phyloP scores from a whole-genome alignment of 2,329 filamentous ascomycete genomes.

The Pochonia chlamydosporia region DNA sequence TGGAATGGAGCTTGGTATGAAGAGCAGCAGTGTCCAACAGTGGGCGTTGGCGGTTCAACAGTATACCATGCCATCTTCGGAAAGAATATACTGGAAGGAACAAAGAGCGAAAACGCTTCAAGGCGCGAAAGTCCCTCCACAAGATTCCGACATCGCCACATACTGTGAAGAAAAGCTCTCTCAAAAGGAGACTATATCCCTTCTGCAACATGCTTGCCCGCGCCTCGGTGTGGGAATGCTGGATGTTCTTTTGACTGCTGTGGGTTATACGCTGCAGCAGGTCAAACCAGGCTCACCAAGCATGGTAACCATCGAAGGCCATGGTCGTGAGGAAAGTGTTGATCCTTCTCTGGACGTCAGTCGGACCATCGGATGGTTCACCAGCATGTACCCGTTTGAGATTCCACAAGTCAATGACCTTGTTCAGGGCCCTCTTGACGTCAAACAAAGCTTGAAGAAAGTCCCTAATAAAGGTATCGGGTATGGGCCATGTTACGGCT shows the following conservation, averaged over 20 bases:
- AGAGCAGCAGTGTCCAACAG: slow-evolving; percentile 1
- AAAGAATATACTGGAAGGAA: not conserved
- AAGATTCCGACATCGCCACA: too few species aligned
- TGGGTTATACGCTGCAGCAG: not conserved
- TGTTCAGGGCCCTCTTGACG: not conserved
- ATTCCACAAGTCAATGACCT: not conserved
- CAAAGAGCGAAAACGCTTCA: not conserved
- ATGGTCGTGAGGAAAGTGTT: slow-evolving; percentile 4
- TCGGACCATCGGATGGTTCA: slow-evolving; percentile 1
- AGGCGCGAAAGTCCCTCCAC: too few species aligned
- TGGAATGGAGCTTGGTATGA: not conserved
- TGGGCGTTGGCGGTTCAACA: not conserved
- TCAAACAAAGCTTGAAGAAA: not conserved
- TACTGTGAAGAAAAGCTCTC: too few species aligned
- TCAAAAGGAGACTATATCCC: not conserved
- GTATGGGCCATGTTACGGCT: slow-evolving; percentile 1
- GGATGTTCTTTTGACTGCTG: not conserved
- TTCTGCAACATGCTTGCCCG: not conserved
- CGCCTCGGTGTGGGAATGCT: not conserved
- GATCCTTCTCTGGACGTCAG: slow-evolving; percentile 1
- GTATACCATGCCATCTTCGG: not conserved
- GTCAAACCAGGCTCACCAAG: not conserved
- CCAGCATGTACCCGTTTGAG: slow-evolving; percentile 2
- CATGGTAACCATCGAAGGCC: not conserved
- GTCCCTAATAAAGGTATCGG: not conserved